Evolutionary conservation across 2,329 filamentous ascomycete species (phyloP).

Genomic region (Trichoderma sp.): DNA sequence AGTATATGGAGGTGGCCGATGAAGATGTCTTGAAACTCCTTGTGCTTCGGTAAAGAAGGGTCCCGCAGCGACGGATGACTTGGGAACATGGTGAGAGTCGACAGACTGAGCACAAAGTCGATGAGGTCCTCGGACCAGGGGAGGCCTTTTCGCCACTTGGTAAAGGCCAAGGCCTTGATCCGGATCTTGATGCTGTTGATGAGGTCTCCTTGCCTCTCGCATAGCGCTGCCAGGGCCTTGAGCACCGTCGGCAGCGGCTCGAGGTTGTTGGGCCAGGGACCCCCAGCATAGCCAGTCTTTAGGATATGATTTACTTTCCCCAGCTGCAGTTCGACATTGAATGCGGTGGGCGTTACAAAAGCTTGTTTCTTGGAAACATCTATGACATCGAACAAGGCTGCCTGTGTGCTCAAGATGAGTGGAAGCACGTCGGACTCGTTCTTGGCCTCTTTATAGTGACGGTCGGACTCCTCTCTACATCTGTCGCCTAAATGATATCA

Average conservation of each 20-base stretch:
- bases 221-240: neutral
- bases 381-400: neutral
- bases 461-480: neutral
- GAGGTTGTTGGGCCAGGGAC: slow-evolving; percentile 1
- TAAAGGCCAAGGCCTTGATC: neutral
- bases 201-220: neutral
- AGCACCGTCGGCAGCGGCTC: slow-evolving; percentile 12
- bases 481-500: neutral
- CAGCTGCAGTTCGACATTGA: neutral
- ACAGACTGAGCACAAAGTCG: slow-evolving; percentile 2
- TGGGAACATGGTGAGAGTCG: neutral
- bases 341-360: neutral
- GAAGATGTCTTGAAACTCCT: slow-evolving; percentile 1
- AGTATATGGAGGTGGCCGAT: slow-evolving; percentile 1
- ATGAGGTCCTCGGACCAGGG: slow-evolving; percentile 11
- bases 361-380: neutral
- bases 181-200: neutral
- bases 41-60: neutral
- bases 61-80: neutral
- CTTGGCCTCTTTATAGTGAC: neutral
- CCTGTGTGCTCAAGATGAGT: neutral
- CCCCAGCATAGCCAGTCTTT: neutral
- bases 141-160: neutral
- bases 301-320: neutral
- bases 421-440: neutral